Percentiles rank a stretch among this genome's conserved stretches.
phyloP scores from a whole-genome alignment of 768 basidiomycete species.

The Boletellus sp. region DNA sequence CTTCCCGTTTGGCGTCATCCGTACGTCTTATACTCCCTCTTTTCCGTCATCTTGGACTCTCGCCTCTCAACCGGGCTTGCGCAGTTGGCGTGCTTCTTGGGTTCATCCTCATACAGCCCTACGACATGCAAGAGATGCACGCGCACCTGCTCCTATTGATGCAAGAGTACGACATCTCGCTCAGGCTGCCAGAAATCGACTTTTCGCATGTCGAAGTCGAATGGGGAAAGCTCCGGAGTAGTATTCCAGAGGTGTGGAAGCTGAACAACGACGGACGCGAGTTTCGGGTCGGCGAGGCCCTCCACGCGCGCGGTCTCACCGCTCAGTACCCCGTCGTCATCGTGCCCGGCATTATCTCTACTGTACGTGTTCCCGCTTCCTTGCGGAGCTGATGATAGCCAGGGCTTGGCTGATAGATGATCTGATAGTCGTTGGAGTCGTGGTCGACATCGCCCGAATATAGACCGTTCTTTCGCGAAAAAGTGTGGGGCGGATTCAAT shows the following conservation, averaged over 20 bases:
- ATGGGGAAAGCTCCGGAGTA: conserved; percentile 63
- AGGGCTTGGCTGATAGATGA: neutral
- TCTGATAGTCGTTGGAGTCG: conserved; percentile 73
- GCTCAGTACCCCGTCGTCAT: conserved; percentile 79
- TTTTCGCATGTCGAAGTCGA: conserved; percentile 66
- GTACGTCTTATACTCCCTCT: conserved; percentile 40
- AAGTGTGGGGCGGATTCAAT: conserved; percentile 72
- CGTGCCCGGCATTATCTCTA: conserved; percentile 89
- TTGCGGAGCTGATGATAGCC: neutral
- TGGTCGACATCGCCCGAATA: conserved; percentile 90
- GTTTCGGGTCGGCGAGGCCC: conserved; percentile 69
- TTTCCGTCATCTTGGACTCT: neutral
- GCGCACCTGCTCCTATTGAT: conserved; percentile 62
- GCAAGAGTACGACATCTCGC: conserved; percentile 64
- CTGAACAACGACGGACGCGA: conserved; percentile 77
- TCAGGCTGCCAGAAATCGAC: conserved; percentile 63
- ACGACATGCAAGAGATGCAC: conserved; percentile 66
- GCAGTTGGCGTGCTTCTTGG: conserved; percentile 66
- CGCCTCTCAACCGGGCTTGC: neutral
- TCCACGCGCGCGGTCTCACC: conserved; percentile 58
- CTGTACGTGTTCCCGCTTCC: conserved; percentile 43
- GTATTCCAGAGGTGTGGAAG: conserved; percentile 80
- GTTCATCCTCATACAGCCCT: conserved; percentile 61
- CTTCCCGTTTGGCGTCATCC: conserved; percentile 68
- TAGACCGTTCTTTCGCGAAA: conserved; percentile 88